phyloP scores from a whole-genome alignment of 768 basidiomycete species.

The Cytidiella melzeri region DNA sequence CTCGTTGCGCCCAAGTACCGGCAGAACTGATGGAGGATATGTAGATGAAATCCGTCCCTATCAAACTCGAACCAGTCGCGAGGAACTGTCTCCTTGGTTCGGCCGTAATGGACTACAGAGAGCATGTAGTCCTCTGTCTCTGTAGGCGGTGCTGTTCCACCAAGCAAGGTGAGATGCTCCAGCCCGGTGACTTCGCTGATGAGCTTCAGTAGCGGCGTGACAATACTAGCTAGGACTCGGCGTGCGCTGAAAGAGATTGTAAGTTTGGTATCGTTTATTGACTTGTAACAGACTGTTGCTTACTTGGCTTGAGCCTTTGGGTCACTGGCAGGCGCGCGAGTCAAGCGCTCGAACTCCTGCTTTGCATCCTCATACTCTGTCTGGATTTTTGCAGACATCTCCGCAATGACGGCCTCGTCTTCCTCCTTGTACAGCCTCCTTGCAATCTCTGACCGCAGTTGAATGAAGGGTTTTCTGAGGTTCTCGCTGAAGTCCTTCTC shows the following conservation, averaged over 20 bases:
- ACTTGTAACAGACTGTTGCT: neutral
- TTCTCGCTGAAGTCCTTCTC: neutral
- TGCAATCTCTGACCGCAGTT: neutral
- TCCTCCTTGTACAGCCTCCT: neutral
- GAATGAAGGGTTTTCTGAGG: neutral
- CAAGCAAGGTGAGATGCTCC: neutral
- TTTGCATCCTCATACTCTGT: neutral
- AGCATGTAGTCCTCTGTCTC: neutral
- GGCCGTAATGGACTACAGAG: neutral
- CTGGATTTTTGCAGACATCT: neutral
- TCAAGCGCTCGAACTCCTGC: neutral
- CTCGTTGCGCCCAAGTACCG: neutral
- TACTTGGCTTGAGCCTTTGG: neutral
- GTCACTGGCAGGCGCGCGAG: neutral
- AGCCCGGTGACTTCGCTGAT: neutral
- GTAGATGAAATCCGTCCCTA: neutral
- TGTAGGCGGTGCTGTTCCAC: neutral
- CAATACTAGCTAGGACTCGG: neutral
- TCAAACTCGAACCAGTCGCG: neutral
- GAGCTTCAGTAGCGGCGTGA: neutral
- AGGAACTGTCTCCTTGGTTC: neutral
- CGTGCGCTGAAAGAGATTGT: neutral
- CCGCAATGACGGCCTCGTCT: neutral
- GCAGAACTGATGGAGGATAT: neutral
- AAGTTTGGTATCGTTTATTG: neutral